Conservation (phyloP, 2,329 filamentous ascomycete species). For the Fusarium sp. region DNA sequence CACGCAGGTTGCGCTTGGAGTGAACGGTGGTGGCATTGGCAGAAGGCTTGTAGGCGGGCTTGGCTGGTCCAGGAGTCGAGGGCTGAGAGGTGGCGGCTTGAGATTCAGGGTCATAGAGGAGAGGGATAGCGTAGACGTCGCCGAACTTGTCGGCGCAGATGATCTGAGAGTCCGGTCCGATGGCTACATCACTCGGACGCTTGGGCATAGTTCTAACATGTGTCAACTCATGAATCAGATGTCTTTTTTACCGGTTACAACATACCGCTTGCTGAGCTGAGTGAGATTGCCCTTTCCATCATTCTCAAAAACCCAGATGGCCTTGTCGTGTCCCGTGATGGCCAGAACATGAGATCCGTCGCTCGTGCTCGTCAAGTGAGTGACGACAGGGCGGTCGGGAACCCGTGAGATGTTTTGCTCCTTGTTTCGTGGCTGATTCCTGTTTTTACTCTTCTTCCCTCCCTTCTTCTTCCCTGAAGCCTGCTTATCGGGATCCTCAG, state of each 20-base stretch:
- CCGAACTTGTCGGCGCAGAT: constrained; percentile 95
- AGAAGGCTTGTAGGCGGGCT: constrained; percentile 55
- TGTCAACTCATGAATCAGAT: constrained; percentile 40
- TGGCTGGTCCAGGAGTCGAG: constrained; percentile 35
- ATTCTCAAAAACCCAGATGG: constrained; percentile 82
- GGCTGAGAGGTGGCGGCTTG: constrained; percentile 15
- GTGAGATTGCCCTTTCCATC: constrained; percentile 68
- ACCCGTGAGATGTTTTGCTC: constrained; percentile 43
- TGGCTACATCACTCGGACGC: constrained; percentile 79
- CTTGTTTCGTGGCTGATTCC: constrained; percentile 36
- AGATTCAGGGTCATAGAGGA: constrained; percentile 52
- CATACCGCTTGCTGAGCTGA: constrained; percentile 77
- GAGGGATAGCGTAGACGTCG: constrained; percentile 89
- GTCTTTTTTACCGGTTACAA: neutral
- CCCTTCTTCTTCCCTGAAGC: constrained; percentile 39
- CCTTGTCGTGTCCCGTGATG: constrained; percentile 92
- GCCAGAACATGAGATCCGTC: constrained; percentile 77
- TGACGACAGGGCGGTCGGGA: constrained; percentile 72
- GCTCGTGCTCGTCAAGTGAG: constrained; percentile 71
- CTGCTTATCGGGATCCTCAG: constrained; percentile 11
- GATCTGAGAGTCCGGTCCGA: constrained; percentile 79
- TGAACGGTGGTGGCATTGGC: constrained; percentile 72
- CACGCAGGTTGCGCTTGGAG: constrained; percentile 70
- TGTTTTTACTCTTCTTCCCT: constrained; percentile 45
- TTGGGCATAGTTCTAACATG: constrained; percentile 82